Evolutionary conservation across 768 basidiomycete species (phyloP).

Genomic region (Lentinula lateritia): DNA sequence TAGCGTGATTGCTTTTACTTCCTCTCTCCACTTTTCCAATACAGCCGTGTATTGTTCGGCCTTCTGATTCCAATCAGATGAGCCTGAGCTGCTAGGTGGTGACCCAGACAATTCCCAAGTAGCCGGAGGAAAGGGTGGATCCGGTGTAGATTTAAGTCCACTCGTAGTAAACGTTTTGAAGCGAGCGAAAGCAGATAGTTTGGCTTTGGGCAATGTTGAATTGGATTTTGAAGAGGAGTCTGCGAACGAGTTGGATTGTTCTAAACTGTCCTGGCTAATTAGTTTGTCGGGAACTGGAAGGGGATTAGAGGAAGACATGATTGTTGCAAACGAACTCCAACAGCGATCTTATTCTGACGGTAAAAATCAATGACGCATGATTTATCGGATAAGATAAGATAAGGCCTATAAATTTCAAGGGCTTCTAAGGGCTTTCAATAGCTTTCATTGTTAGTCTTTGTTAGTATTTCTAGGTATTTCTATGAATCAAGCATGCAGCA

Average conservation of each 20-base stretch:
- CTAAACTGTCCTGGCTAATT: background rate
- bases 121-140: slow-evolving; percentile 35
- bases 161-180: slow-evolving; percentile 27
- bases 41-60: slow-evolving; percentile 6
- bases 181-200: slow-evolving; percentile 28
- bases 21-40: slow-evolving; percentile 8
- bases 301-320: background rate
- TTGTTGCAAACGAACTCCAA: background rate
- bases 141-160: slow-evolving; percentile 15
- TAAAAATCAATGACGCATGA: background rate
- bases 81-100: slow-evolving; percentile 14
- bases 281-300: background rate
- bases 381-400: background rate
- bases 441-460: no score
- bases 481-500: background rate
- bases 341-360: background rate
- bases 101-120: slow-evolving; percentile 40
- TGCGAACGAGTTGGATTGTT: background rate
- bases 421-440: no score
- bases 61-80: slow-evolving; percentile 9
- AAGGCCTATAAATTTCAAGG: background rate
- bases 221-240: background rate
- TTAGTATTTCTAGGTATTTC: no score
- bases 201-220: slow-evolving; percentile 21
- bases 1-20: background rate